Conservation (phyloP, 2,329 filamentous ascomycete genomes). For the Beauveria medogensis region DNA sequence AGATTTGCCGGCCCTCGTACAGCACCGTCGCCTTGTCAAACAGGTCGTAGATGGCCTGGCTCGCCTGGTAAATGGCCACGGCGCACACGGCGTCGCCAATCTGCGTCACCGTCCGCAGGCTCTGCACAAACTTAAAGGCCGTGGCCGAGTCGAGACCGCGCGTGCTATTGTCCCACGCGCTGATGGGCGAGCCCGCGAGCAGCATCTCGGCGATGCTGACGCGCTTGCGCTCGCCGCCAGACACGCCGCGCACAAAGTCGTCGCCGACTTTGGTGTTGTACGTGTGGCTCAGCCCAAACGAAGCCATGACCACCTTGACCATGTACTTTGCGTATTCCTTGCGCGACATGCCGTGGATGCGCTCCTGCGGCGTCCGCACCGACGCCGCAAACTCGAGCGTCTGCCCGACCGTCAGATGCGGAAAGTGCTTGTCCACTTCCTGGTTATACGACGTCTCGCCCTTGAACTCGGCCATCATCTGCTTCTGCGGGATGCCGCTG, state of each 20-base stretch:
- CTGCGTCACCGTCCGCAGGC: constrained; percentile 56
- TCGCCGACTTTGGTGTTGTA: constrained; percentile 68
- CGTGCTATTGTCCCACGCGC: constrained; percentile 65
- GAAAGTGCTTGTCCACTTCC: constrained; percentile 68
- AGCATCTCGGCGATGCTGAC: constrained; percentile 76
- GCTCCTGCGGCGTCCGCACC: constrained; percentile 57
- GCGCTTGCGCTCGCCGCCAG: constrained; percentile 66
- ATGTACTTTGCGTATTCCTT: constrained; percentile 54
- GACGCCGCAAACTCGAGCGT: constrained; percentile 67
- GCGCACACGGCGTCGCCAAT: constrained; percentile 53
- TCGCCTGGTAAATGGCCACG: constrained; percentile 67
- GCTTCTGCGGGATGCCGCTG: constrained; percentile 46
- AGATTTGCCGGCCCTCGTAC: constrained; percentile 72
- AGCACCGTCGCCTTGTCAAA: constrained; percentile 71
- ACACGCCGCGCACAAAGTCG: constrained; percentile 64
- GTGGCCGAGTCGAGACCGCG: constrained; percentile 66
- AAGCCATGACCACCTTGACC: constrained; percentile 58
- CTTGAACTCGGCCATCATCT: constrained; percentile 52
- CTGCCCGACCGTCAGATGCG: constrained; percentile 66
- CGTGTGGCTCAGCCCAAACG: constrained; percentile 66
- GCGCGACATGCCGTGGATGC: constrained; percentile 54
- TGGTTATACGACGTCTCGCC: constrained; percentile 68
- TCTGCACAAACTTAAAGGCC: constrained; percentile 64
- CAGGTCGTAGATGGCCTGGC: constrained; percentile 59
- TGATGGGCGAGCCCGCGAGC: constrained; percentile 50